Evolutionary conservation across 2,329 filamentous ascomycete species (phyloP).

Genomic region (Phialemoniopsis sp.): DNA sequence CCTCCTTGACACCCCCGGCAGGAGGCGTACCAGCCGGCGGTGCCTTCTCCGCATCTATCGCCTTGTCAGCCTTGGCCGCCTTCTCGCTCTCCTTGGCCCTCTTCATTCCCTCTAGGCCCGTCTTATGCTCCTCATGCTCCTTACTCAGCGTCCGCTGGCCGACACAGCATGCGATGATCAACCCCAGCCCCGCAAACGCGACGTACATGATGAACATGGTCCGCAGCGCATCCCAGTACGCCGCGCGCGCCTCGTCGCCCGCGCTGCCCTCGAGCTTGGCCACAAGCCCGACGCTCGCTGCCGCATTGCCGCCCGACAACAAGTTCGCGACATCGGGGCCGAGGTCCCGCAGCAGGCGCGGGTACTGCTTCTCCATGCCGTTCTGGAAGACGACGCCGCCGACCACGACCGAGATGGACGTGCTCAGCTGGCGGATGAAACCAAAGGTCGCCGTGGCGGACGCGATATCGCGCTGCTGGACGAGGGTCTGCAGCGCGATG

Average conservation of each 20-base stretch:
- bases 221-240: conserved; percentile 45
- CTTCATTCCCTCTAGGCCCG: conserved; percentile 41
- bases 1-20: no score
- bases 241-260: conserved; percentile 33
- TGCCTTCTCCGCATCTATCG: conserved; percentile 4
- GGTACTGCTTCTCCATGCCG: conserved; percentile 30
- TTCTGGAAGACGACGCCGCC: conserved; percentile 41
- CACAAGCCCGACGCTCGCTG: conserved; percentile 56
- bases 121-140: conserved; percentile 54
- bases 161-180: conserved; percentile 43
- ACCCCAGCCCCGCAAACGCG: conserved; percentile 39
- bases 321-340: conserved; percentile 37
- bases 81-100: conserved; percentile 17
- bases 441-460: conserved; percentile 58
- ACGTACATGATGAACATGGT: conserved; percentile 58
- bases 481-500: conserved; percentile 59
- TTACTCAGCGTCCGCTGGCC: conserved; percentile 46
- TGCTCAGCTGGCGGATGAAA: conserved; percentile 55
- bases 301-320: conserved; percentile 56
- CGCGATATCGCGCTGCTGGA: conserved; percentile 56
- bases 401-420: conserved; percentile 53
- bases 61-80: neutral
- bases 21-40: neutral
- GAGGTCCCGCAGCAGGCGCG: conserved; percentile 15
- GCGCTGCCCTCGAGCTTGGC: conserved; percentile 42